phyloP scores from a whole-genome alignment of 495 filamentous ascomycete genomes.

The Sordaria brevicollis region DNA sequence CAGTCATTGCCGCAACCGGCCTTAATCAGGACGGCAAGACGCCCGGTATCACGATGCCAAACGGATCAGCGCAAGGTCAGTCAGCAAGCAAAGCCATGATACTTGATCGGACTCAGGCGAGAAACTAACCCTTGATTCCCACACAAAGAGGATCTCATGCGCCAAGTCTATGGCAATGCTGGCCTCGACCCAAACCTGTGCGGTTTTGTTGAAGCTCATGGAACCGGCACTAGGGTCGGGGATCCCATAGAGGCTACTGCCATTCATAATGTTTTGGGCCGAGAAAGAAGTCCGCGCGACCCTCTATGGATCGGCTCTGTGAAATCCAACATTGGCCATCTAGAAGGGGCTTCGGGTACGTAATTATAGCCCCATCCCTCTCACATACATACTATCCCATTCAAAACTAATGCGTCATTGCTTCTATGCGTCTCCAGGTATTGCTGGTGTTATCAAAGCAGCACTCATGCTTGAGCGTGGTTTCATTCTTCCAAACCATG shows the following conservation, averaged over 20 bases:
- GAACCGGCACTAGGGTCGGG: conserved; percentile 46
- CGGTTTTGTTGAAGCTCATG: conserved; percentile 39
- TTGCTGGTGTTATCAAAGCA: conserved; percentile 47
- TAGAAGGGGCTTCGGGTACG: conserved; percentile 38
- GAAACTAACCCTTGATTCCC: conserved; percentile 6
- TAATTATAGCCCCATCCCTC: not conserved
- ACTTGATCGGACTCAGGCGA: not conserved
- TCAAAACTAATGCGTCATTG: not conserved
- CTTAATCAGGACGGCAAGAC: conserved; percentile 54
- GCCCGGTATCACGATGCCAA: conserved; percentile 49
- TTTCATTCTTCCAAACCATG: conserved; percentile 36
- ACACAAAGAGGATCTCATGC: conserved; percentile 30
- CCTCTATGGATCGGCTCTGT: conserved; percentile 43
- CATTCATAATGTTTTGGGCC: conserved; percentile 27
- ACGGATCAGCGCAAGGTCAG: conserved; percentile 42
- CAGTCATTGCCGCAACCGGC: conserved; percentile 48
- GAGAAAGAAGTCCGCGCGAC: conserved; percentile 13
- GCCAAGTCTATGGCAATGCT: conserved; percentile 32
- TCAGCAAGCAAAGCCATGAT: not conserved
- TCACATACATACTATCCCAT: not conserved
- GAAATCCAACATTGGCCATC: conserved; percentile 49
- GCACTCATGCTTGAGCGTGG: conserved; percentile 45
- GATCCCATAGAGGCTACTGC: conserved; percentile 38
- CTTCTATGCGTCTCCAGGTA: conserved; percentile 19
- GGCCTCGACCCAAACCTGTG: conserved; percentile 29